Evolutionary conservation across 306 rosid genomes (phyloP), one percentile per base, ranked within the genome.

Genomic region (Lagenaria siceraria): DNA sequence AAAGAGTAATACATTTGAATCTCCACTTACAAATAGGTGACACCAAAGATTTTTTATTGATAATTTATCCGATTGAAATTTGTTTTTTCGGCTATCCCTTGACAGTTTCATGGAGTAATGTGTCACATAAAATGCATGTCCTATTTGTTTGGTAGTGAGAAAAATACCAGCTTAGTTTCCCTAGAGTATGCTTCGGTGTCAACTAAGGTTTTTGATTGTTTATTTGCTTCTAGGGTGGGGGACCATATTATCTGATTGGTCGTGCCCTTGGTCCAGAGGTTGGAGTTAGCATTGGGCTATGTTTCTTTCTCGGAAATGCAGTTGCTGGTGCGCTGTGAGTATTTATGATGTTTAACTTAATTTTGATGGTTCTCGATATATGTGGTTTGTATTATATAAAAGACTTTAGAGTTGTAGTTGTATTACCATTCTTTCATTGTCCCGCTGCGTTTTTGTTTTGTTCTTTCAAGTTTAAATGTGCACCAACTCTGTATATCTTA

Each of bases 221-320:
- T 56, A 25, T 81, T 82, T 77, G 51, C 75, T 83, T 84, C 79
- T 83, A 95, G 99, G 99, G 99, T 80, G 99, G 99, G 77, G 99
- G 99, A 72, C 99, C 99, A 2, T 95, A 95, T 85, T 95, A 95
- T 88, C 99, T 95, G 79, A 95, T 95, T 55, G 99, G 99, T 60
- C 99, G 99, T 77, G 99, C 98, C 71, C 99, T 95, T 84, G 99
- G 99, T 84, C 99, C 99, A 79, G 99, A 95, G 87, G 99, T 95
- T 88, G 99, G 99, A 83, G 98, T 95, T 85, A 95, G 99, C 90
- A 95, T 95, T 84, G 99, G 99, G 77, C 81, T 95, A 73, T 95
- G 99, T 84, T 95, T 95, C 87, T 95, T 95, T 82, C 97, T 95
- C 13, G 99, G 99, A 76, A 95, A 95, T 86, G 99, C 98, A 78